Conservation (phyloP, 331 rosid species). For the Rhamnella rubrinervis region DNA sequence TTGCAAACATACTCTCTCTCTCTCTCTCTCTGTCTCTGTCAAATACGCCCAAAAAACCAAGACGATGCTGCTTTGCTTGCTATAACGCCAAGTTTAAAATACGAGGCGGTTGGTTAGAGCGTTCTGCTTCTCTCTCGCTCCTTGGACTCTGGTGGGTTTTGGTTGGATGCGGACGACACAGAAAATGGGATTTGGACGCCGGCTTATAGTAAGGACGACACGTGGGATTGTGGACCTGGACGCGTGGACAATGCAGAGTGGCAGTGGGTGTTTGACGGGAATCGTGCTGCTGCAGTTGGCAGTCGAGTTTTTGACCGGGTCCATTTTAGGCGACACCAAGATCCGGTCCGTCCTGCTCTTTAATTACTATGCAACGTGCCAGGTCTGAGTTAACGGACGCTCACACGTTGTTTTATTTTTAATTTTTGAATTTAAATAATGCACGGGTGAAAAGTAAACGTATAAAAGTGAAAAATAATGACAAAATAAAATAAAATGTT, state of each 20-base stretch:
- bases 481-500: too few species aligned
- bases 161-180: conserved; percentile 25
- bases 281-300: not conserved
- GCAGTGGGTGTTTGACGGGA: not conserved
- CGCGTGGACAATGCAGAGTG: not conserved
- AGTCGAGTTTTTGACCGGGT: not conserved
- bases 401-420: too few species aligned
- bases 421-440: too few species aligned
- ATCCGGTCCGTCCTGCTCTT: too few species aligned
- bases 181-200: not conserved
- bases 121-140: conserved; percentile 8
- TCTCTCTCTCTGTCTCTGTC: too few species aligned
- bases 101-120: conserved; percentile 50
- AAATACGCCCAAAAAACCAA: not conserved
- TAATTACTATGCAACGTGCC: too few species aligned
- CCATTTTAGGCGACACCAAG: too few species aligned
- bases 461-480: too few species aligned
- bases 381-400: too few species aligned
- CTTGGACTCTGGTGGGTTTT: not conserved
- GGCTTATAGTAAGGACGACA: not conserved
- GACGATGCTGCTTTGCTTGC: not conserved
- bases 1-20: too few species aligned
- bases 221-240: not conserved
- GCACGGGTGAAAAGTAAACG: too few species aligned
- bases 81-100: conserved; percentile 26